Percentiles rank a stretch among this genome's conserved stretches.
Evolutionary conservation across 108 stramenopile species (phyloP).

Genomic region (Chaetoceros muelleri): DNA sequence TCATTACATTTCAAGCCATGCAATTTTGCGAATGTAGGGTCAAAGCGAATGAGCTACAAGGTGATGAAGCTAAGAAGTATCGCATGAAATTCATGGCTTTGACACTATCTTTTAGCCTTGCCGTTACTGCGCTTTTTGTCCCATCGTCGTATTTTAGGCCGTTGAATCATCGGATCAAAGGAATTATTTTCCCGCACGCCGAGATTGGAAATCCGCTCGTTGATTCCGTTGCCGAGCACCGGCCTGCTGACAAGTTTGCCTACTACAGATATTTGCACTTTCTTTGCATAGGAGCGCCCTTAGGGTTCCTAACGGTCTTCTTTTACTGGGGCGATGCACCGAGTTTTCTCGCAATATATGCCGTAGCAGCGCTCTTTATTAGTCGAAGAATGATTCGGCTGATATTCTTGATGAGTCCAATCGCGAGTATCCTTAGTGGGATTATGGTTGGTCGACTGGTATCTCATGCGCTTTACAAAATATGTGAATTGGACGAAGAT

Average conservation of each 20-base stretch:
- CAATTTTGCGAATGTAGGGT: constrained; percentile 19
- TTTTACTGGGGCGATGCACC: constrained; percentile 68
- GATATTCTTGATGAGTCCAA: constrained; percentile 89
- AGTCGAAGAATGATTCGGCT: constrained; percentile 95
- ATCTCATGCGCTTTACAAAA: constrained; percentile 20
- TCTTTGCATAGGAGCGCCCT: constrained; percentile 84
- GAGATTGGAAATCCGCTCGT: constrained; percentile 88
- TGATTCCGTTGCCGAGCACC: constrained; percentile 93
- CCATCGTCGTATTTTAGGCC: constrained; percentile 93
- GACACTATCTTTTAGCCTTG: constrained; percentile 8
- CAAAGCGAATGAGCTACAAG: background rate
- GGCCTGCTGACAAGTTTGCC: constrained; percentile 85
- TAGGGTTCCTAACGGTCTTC: constrained; percentile 83
- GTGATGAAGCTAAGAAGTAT: background rate
- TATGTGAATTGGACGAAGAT: background rate
- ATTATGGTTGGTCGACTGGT: constrained; percentile 81
- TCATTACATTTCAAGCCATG: constrained; percentile 30
- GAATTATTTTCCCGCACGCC: constrained; percentile 83
- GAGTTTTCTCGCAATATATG: constrained; percentile 87
- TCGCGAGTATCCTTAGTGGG: constrained; percentile 80
- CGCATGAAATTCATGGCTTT: background rate
- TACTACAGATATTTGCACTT: constrained; percentile 96
- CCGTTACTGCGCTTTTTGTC: constrained; percentile 34
- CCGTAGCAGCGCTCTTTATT: constrained; percentile 87
- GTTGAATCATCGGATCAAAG: constrained; percentile 66